Base-by-base conservation (phyloP, 176 grass and related monocot species). In the Oryza australiensis region DNA sequence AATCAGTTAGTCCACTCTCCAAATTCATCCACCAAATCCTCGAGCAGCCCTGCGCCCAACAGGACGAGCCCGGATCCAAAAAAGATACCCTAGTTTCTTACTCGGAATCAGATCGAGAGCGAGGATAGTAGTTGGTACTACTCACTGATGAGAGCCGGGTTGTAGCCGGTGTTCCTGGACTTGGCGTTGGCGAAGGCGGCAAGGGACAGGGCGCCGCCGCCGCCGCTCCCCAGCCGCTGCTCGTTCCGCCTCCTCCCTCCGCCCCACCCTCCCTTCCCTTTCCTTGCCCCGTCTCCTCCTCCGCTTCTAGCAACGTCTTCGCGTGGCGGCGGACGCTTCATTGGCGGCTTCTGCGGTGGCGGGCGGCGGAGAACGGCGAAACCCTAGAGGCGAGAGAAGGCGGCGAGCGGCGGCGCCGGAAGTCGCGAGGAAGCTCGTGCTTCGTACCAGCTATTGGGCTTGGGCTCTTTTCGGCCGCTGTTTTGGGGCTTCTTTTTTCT, bases 101-200 rank as follows among this genome's bases (percentile, higher is more conserved):
- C 45, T 18, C 24, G 10, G 22, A 27, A 72, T 12, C 5, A 62
- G 48, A 34, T 51, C 29, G 37, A 75, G 34, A 15, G 27, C 27
- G 16, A 67, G 11, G 34, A 24, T n/a, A 42, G 2, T 9, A 72
- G 32, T 9, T 22, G 22, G 20, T 7, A 5, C 0, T 27, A 27
- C 92, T 85, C 85, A 99, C 93, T 92, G 68, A 95, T 95, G 26
- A 93, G 42, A 3, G 93, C 77, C 0, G 96, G 96, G 75, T 93
- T 99, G 85, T 93, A 95, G 26, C 93, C 92, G 13, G 82, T 88
- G 45, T 18, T 84, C 72, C 81, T 67, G 64, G 93, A 93, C 81
- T 99, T 99, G 64, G 90, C 87, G 66, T 88, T 92, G 66, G 93
- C 76, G 53, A 99, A 99, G 41, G 93, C 93, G 34, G 90, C 89